Base-by-base conservation (phyloP, 768 basidiomycete species). In the Ramaria sp. region DNA sequence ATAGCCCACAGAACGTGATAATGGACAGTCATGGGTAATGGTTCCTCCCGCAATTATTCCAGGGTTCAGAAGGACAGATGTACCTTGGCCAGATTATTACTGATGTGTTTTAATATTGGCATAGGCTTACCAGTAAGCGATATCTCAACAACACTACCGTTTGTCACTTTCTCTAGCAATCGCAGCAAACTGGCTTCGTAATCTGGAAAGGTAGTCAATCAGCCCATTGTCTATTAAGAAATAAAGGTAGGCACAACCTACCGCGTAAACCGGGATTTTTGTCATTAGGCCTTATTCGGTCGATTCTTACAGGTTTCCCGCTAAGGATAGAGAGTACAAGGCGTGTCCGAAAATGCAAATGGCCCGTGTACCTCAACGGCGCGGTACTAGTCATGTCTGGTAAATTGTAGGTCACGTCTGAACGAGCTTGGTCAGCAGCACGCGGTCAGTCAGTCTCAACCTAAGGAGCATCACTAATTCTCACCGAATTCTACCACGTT, bases 241-340 rank as follows among this genome's bases (percentile, higher is more conserved):
- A 7, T 43, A 8, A 25, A 12, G 9, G 12, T 13, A 44, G 18
- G 20, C 7, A n/a, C n/a, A 16, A 24, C 34, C 22, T n/a, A 91
- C 90, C 91, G 78, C 82, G 73, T n/a, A 99, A 70, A 66, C 96
- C 96, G 24, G 95, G 94, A 66, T 98, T 87, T 62, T 92, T 92
- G 69, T 97, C 93, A 30, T 91, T 82, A 0, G 88, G 73, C 25
- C 96, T 82, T 56, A 99, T 96, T 60, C 81, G 83, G 63, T 92
- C 84, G 38, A 98, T 86, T 54, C 81, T 77, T 3, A 95, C 78
- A 39, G 84, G 71, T 61, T 86, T 88, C 50, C 94, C 91, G 48
- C 89, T 92, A 36, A 98, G 75, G 18, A 98, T 76, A 0, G 89
- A 88, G n/a, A 98, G 75, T 0, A 93, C 85, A 3, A 98, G 73